Conservation (phyloP, 345 rosid genomes). For the Arabis alpina region DNA sequence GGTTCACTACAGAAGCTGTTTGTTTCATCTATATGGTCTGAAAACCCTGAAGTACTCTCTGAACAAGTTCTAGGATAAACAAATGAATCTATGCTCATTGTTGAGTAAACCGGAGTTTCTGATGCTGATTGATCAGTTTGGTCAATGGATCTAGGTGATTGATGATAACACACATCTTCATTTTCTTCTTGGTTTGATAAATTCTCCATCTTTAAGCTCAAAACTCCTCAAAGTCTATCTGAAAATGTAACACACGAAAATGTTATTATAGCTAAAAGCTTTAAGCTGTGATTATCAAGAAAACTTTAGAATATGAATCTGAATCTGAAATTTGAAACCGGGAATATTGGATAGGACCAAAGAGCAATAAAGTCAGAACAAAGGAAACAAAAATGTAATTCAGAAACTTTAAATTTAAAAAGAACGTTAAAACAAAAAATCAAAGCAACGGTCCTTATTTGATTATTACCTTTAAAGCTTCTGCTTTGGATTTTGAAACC, state of each 20-base stretch:
- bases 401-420: constrained; percentile 43
- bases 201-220: constrained; percentile 51
- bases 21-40: constrained; percentile 70
- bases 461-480: constrained; percentile 49
- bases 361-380: constrained; percentile 29
- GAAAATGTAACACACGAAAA: constrained; percentile 8
- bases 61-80: constrained; percentile 65
- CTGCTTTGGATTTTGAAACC: constrained; percentile 52
- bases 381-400: constrained; percentile 27
- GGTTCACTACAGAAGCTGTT: constrained; percentile 66
- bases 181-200: constrained; percentile 52
- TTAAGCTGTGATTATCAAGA: constrained; percentile 23
- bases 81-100: constrained; percentile 66
- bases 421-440: constrained; percentile 45
- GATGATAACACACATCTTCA: constrained; percentile 56
- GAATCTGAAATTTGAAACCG: constrained; percentile 37
- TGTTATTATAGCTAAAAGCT: constrained; percentile 15
- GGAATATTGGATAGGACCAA: constrained; percentile 34
- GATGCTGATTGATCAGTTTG: constrained; percentile 56
- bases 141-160: constrained; percentile 59
- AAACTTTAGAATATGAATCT: constrained; percentile 31
- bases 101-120: constrained; percentile 66
- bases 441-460: constrained; percentile 59
- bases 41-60: constrained; percentile 70
- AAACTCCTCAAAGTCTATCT: neutral